Percentiles rank a stretch among this genome's conserved stretches.
Conservation (phyloP, 2,329 filamentous ascomycete species). For the Nectriaceae sp. region DNA sequence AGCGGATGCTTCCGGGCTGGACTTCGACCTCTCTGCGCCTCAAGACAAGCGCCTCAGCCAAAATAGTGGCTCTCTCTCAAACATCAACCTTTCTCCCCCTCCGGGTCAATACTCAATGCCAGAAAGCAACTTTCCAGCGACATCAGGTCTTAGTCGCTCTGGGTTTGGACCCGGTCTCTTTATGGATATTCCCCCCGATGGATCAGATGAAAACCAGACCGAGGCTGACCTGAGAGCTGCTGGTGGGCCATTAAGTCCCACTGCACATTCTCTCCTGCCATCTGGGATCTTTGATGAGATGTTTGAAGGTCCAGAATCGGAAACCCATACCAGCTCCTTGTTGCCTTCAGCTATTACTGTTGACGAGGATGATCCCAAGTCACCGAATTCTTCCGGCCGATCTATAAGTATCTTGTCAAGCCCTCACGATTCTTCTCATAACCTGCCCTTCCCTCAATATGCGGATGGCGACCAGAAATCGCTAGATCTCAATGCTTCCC, state of each 20-base stretch:
- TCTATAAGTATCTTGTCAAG: conserved; percentile 62
- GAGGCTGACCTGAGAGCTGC: conserved; percentile 64
- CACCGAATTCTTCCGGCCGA: conserved; percentile 59
- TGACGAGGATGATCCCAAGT: conserved; percentile 53
- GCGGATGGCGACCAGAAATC: conserved; percentile 50
- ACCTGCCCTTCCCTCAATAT: conserved; percentile 56
- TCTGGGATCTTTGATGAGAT: conserved; percentile 65
- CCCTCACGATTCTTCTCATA: conserved; percentile 61
- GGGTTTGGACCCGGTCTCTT: conserved; percentile 57
- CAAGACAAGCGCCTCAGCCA: conserved; percentile 51
- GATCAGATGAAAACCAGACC: conserved; percentile 46
- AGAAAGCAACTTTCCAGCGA: conserved; percentile 48
- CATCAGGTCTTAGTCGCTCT: conserved; percentile 55
- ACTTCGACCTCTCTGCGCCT: conserved; percentile 47
- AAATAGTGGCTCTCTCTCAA: conserved; percentile 49
- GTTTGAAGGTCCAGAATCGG: conserved; percentile 60
- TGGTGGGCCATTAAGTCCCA: conserved; percentile 74
- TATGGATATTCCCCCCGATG: conserved; percentile 48
- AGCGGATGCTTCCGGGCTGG: conserved; percentile 45
- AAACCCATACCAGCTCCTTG: conserved; percentile 25
- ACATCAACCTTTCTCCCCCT: conserved; percentile 39
- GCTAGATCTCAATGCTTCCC: conserved; percentile 42
- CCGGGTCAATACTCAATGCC: conserved; percentile 41
- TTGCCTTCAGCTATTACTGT: conserved; percentile 32
- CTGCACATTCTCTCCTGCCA: conserved; percentile 72